These are phyloP conservation scores for Trametes versicolor DNA, from an alignment of 1,284 basidiomycete species.

Conservation along the genomic window DNA sequence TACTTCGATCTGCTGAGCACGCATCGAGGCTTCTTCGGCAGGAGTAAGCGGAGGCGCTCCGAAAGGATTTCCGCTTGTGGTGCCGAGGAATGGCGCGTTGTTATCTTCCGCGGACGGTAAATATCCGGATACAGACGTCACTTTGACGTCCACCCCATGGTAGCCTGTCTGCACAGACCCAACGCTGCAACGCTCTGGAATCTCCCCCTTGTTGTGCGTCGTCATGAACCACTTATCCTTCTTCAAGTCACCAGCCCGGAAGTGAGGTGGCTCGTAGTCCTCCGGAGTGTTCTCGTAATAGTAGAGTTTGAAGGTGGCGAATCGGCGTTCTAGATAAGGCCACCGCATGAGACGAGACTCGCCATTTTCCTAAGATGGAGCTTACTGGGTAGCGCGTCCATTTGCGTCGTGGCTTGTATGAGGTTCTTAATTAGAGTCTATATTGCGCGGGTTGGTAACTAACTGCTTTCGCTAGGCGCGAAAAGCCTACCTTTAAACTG, in stretches of 20 bases:
- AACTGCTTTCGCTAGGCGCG: no score
- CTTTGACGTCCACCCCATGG: constrained; percentile 75
- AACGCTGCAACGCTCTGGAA: constrained; percentile 74
- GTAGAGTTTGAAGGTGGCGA: constrained; percentile 84
- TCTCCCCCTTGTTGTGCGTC: constrained; percentile 73
- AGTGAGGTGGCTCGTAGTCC: constrained; percentile 82
- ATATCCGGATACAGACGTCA: constrained; percentile 76
- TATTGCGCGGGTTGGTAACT: background rate
- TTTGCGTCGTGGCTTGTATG: constrained; percentile 77
- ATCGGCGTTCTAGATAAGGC: constrained; percentile 67
- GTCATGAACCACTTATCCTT: constrained; percentile 81
- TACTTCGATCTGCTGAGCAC: constrained; percentile 62
- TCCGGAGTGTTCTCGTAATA: constrained; percentile 79
- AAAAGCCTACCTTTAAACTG: constrained; percentile 66
- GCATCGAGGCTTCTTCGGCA: constrained; percentile 60
- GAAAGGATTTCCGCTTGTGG: constrained; percentile 46
- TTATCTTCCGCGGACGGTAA: constrained; percentile 74
- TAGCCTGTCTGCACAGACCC: constrained; percentile 75
- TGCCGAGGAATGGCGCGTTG: constrained; percentile 65
- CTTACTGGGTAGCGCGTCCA: constrained; percentile 81
- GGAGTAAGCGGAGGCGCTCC: constrained; percentile 57
- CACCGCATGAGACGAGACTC: background rate
- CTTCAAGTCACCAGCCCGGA: constrained; percentile 70
- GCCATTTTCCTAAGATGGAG: background rate
- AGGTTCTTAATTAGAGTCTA: constrained; percentile 77